Percentiles rank a stretch among this genome's conserved stretches.
Conservation (phyloP, 179 eudicot genomes). For the Spinacia oleracea region DNA sequence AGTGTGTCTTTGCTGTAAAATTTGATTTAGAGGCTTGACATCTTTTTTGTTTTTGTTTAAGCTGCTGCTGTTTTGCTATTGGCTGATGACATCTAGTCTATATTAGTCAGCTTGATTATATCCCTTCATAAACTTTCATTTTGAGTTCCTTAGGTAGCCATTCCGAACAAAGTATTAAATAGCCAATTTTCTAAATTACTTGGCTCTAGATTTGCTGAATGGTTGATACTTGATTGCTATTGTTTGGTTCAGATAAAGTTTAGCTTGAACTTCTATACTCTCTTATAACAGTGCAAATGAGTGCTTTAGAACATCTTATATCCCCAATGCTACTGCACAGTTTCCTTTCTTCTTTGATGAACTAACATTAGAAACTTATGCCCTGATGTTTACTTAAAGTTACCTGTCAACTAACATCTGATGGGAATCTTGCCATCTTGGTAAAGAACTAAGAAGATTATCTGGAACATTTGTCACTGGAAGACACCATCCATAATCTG, state of each 20-base stretch:
- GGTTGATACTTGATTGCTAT: neutral
- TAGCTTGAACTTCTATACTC: neutral
- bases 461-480: neutral
- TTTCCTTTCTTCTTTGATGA: neutral
- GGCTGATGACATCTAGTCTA: neutral
- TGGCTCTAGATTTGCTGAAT: neutral
- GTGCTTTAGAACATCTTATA: neutral
- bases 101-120: neutral
- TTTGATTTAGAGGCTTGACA: neutral
- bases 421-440: neutral
- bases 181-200: neutral
- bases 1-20: neutral
- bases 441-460: neutral
- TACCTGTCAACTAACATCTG: neutral
- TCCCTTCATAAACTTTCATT: neutral
- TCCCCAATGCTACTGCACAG: neutral
- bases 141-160: neutral
- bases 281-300: neutral
- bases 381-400: neutral
- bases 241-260: neutral
- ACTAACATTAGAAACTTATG: neutral
- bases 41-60: neutral
- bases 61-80: conserved; percentile 9
- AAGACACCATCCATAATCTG: neutral
- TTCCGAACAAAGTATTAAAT: neutral